A percentile compares a stretch with the other conserved stretches of the same genome.
Evolutionary conservation across 208 protist genomes (phyloP).

Genomic region (Angomonas ambiguus): DNA sequence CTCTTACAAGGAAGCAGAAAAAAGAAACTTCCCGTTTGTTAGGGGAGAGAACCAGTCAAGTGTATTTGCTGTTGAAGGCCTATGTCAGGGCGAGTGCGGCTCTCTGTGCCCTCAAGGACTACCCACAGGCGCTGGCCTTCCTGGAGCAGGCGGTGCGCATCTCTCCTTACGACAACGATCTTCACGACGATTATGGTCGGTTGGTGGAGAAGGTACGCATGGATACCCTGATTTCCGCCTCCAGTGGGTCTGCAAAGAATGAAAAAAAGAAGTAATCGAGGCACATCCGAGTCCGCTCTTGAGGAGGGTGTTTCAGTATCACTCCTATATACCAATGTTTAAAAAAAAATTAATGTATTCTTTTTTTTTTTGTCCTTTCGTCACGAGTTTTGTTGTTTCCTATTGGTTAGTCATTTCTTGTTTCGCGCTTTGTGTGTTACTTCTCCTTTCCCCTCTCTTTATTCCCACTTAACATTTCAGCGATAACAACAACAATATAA

Average conservation of each 20-base stretch:
- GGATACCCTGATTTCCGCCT: constrained; percentile 77
- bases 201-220: constrained; percentile 87
- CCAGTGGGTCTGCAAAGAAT: constrained; percentile 17
- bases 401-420: background rate
- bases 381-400: background rate
- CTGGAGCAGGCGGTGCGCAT: constrained; percentile 84
- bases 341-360: constrained; percentile 4
- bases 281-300: too few species aligned
- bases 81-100: constrained; percentile 84
- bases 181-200: constrained; percentile 82
- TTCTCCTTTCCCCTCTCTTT: too few species aligned
- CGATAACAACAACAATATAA: too few species aligned
- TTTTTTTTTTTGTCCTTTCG: background rate
- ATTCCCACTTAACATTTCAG: too few species aligned
- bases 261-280: constrained; percentile 9
- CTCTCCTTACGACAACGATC: constrained; percentile 91
- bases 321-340: constrained; percentile 15
- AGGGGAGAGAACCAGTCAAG: constrained; percentile 70
- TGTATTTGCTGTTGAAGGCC: constrained; percentile 90
- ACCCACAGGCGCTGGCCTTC: constrained; percentile 58
- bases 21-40: constrained; percentile 59
- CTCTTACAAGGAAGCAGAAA: constrained; percentile 36
- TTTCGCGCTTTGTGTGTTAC: too few species aligned
- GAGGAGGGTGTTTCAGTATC: too few species aligned
- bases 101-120: constrained; percentile 77